A percentile compares a stretch with the other conserved stretches of the same genome.
Conservation (phyloP, 2,329 filamentous ascomycete species). For the Neofusicoccum kwambonambiense region DNA sequence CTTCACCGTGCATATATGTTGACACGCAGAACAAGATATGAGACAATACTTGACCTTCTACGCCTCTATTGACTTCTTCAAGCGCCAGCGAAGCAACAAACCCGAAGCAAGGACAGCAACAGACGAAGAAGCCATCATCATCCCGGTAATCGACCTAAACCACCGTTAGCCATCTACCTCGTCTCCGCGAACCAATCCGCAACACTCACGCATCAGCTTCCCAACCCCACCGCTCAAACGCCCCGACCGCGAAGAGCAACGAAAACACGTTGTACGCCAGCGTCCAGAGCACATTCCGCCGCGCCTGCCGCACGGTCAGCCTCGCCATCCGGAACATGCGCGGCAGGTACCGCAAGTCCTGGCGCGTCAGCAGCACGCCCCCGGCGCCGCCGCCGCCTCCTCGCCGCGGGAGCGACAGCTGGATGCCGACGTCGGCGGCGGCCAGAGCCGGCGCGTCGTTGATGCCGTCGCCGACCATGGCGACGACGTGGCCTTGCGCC, state of each 20-base stretch:
- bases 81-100: background rate
- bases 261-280: background rate
- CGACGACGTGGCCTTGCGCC: background rate
- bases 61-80: background rate
- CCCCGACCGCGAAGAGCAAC: background rate
- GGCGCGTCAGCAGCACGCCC: background rate
- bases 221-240: background rate
- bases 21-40: too few species aligned
- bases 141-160: background rate
- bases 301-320: background rate
- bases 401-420: background rate
- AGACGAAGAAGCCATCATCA: background rate
- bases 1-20: too few species aligned
- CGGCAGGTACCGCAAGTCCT: background rate
- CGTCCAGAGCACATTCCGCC: background rate
- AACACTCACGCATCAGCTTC: background rate
- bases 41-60: too few species aligned
- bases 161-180: background rate
- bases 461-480: slow-evolving; percentile 71
- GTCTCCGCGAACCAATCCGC: background rate
- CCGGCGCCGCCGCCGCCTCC: background rate
- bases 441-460: slow-evolving; percentile 82
- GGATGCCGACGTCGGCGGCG: slow-evolving; percentile 75
- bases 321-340: background rate
- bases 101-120: background rate